A percentile compares a stretch with the other conserved stretches of the same genome.
phyloP scores from a whole-genome alignment of 345 rosid genomes.

The Passiflora organensis region DNA sequence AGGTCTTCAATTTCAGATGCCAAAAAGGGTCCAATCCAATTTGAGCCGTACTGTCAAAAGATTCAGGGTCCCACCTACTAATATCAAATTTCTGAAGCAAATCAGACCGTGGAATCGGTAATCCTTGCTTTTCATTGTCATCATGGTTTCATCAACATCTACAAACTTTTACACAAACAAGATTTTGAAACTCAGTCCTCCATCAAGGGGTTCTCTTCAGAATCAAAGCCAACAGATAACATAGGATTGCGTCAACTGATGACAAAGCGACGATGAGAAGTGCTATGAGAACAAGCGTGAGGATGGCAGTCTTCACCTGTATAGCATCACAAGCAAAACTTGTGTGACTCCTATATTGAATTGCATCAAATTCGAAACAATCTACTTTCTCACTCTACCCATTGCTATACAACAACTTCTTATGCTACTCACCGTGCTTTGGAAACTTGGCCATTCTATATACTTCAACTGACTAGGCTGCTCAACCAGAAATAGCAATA shows the following conservation, averaged over 20 bases:
- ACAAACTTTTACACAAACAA: not conserved
- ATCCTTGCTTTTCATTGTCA: not conserved
- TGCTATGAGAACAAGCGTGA: slow-evolving; percentile 66
- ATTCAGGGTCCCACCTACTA: too few relatives aligned
- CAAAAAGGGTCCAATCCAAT: too few relatives aligned
- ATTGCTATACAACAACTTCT: too few relatives aligned
- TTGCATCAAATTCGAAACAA: not conserved
- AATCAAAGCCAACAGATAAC: slow-evolving; percentile 50
- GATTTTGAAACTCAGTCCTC: not conserved
- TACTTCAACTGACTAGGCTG: slow-evolving; percentile 80
- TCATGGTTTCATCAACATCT: not conserved
- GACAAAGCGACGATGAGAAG: slow-evolving; percentile 59
- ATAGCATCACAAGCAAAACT: slow-evolving; percentile 9
- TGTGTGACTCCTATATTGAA: not conserved
- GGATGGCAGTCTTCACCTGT: slow-evolving; percentile 78
- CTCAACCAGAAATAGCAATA: slow-evolving; percentile 52
- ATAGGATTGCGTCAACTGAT: slow-evolving; percentile 59
- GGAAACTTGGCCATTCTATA: slow-evolving; percentile 80
- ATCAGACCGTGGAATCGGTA: not conserved
- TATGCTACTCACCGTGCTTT: slow-evolving; percentile 50
- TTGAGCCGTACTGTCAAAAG: too few relatives aligned
- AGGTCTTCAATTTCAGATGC: too few relatives aligned
- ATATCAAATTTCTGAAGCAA: too few relatives aligned
- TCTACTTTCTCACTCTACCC: too few relatives aligned
- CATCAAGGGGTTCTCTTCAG: slow-evolving; percentile 47